Base-by-base conservation (phyloP, 2,329 filamentous ascomycete genomes). In the Alternaria atra region DNA sequence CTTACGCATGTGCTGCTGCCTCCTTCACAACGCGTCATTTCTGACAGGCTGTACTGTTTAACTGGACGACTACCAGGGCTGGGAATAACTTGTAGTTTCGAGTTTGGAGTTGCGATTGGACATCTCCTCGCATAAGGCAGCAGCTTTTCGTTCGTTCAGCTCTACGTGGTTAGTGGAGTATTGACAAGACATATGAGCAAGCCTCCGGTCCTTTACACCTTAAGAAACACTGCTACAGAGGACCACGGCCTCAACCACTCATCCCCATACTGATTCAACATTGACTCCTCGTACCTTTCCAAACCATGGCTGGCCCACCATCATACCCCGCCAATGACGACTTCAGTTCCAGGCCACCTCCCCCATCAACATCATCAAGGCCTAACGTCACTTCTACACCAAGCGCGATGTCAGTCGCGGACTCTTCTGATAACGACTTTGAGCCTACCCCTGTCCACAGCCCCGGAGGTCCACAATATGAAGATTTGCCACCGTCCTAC, bases 401-500 rank as follows among this genome's bases (percentile, higher is more conserved):
- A 15, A 70, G 68, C 34, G 70, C 74, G 7, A 64, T 63, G 20
- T 76, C 75, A 7, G 66, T 75, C 43, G 68, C 71, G 13, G 74
- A 78, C 48, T 73, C 74, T 27, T 77, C 73, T 9, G 73, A 76
- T 35, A 66, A 73, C 3, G 74, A 77, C 0, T 72, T 69, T 20
- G 69, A 72, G 23, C 73, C 73, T 5, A 78, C 75, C 1, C 75
- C 75, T 20, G 27, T 68, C 3, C 67, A 73, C 25, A 76, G 73
- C 48, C 74, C 73, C 6, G 64, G 64, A 23, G 75, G 76, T 10
- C 74, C 74, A 1, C 73, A 70, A 13, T 78, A 77, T 50, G 73
- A 77, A 50, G 77, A 79, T 52, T 62, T 78, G 4, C 77, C 77
- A 20, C 77, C 77, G 2, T 73, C 75, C 0, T 79, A 79, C 52